A percentile compares a stretch with the other conserved stretches of the same genome.
These are phyloP conservation scores for Zalerion maritima DNA, from an alignment of 495 filamentous ascomycete genomes.

Conservation along the genomic window DNA sequence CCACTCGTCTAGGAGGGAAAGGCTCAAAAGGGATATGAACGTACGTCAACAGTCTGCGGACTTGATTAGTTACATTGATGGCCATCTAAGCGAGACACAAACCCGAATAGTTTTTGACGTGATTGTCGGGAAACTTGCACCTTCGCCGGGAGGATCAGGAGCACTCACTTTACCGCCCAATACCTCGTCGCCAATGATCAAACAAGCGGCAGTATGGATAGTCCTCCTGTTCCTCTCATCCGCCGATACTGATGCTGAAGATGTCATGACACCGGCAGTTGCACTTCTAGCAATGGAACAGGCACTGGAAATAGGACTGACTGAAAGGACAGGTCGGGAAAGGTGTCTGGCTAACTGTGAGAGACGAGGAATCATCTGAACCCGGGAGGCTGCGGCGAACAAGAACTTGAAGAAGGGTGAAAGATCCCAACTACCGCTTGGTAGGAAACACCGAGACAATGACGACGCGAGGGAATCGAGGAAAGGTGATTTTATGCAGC, in stretches of 20 bases:
- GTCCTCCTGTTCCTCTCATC: conserved; percentile 39
- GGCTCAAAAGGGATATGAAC: too few relatives aligned
- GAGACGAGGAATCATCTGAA: conserved; percentile 58
- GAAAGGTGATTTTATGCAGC: too few relatives aligned
- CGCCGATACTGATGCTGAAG: conserved; percentile 30
- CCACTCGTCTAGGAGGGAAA: too few relatives aligned
- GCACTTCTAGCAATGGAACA: conserved; percentile 12
- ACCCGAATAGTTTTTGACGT: too few relatives aligned
- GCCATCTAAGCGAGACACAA: too few relatives aligned
- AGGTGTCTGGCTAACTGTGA: conserved; percentile 62
- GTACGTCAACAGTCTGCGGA: conserved; percentile 15
- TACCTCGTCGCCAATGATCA: conserved; percentile 95
- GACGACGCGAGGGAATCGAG: too few relatives aligned
- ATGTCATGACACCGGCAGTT: conserved; percentile 37
- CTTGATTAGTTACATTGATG: too few relatives aligned
- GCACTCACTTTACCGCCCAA: conserved; percentile 77
- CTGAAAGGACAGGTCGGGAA: conserved; percentile 40
- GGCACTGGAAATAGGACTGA: conserved; percentile 19
- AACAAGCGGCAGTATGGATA: conserved; percentile 81
- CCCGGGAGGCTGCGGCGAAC: neutral
- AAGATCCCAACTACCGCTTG: too few relatives aligned
- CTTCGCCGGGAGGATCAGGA: neutral
- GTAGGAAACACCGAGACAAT: too few relatives aligned
- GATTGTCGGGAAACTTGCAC: too few relatives aligned
- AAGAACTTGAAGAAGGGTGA: too few relatives aligned